A percentile compares a stretch with the other conserved stretches of the same genome.
Conservation (phyloP, 352 stramenopile species). For the Globisporangium mamillatum region DNA sequence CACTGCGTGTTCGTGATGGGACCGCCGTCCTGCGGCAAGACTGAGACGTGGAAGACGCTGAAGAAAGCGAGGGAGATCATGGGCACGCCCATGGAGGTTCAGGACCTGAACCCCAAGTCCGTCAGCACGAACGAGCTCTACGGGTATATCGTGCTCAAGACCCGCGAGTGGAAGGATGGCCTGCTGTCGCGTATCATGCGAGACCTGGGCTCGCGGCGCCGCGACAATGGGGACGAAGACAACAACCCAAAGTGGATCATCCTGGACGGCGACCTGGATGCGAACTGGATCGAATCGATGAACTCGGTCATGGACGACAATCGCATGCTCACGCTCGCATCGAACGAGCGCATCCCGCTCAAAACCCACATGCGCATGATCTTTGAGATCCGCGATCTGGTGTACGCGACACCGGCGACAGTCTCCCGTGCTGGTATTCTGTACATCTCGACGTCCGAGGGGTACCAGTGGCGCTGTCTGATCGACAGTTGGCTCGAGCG, state of each 20-base stretch:
- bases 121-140: constrained; percentile 96
- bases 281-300: constrained; percentile 98
- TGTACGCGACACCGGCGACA: constrained; percentile 94
- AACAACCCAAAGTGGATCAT: constrained; percentile 97
- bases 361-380: constrained; percentile 97
- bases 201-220: constrained; percentile 88
- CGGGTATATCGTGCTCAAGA: constrained; percentile 94
- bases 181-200: constrained; percentile 95
- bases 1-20: constrained; percentile 98
- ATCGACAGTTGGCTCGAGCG: constrained; percentile 92
- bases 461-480: constrained; percentile 93
- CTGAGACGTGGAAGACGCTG: constrained; percentile 95
- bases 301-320: constrained; percentile 98
- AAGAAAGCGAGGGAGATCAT: constrained; percentile 86
- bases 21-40: constrained; percentile 92
- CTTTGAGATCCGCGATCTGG: constrained; percentile 96
- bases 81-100: constrained; percentile 85
- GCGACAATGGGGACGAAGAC: constrained; percentile 86
- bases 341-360: constrained; percentile 95
- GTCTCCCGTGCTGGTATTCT: constrained; percentile 95
- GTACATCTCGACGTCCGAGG: constrained; percentile 94
- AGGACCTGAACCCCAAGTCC: constrained; percentile 95
- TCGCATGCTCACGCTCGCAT: constrained; percentile 94
- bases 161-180: constrained; percentile 95
- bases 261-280: constrained; percentile 95